Evolutionary conservation across 208 protist species (phyloP), one percentile per base, ranked within the genome.

Genomic region (Sergeia podlipaevii): DNA sequence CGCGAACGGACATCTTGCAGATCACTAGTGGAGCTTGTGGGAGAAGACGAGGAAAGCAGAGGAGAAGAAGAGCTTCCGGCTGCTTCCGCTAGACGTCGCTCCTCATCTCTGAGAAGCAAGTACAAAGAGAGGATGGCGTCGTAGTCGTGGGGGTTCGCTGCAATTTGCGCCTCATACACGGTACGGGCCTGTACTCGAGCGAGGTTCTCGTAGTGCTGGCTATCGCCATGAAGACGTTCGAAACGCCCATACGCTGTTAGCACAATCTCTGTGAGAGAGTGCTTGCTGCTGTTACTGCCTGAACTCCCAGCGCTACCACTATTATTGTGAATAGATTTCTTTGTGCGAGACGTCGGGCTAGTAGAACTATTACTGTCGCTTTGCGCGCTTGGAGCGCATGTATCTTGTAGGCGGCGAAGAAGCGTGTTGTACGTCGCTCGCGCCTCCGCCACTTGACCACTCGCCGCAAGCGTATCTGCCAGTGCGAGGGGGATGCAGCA

Each of bases 111-210:
- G 33, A 90, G 60, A 11, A 86, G 41, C 11, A 86, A 51, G 65
- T 88, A 93, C n/a, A 85, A 55, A 5, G 77, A 80, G n/a, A 87
- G 60, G 37, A 74, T 68, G 8, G 81, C 80, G 46, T 90, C 81
- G 56, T 86, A 74, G 61, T 90, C 82, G 23, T 17, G 33, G 21
- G 70, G 64, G 53, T 90, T 66, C 4, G 48, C 48, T 17, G 58
- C 46, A 20, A 93, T 72, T 0, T 80, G 81, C 28, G 63, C 67
- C 49, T 80, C 67, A 56, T 86, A 89, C 29, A 85, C 64, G 26
- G 72, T 74, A n/a, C 62, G 67, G 4, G 80, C 76, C 29, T 81
- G 63, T 0, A 79, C 49, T 15, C 64, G 57, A 15, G 60, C 63
- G 10, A 69, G 47, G 13, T 49, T 34, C 29, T 80, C 79, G 34